Conservation (phyloP, 495 filamentous ascomycete species). For the Pyrenula aspistea region DNA sequence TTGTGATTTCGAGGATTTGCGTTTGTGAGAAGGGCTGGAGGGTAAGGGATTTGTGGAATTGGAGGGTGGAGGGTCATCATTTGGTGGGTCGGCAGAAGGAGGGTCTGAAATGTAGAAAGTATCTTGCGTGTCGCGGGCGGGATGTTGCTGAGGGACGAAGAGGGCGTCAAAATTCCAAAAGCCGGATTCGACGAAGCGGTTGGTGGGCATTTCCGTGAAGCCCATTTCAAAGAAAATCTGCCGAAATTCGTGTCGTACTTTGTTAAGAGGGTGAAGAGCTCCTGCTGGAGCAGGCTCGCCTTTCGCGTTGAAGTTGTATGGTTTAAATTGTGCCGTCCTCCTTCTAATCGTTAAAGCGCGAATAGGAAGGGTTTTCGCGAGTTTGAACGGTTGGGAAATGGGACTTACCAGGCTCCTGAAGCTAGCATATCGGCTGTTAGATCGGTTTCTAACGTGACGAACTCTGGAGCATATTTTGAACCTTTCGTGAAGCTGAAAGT, state of each 20-base stretch:
- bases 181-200: conserved; percentile 80
- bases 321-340: conserved; percentile 84
- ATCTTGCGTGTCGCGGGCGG: conserved; percentile 90
- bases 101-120: conserved; percentile 98
- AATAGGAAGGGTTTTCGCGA: conserved; percentile 19
- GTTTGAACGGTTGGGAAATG: not conserved
- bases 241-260: conserved; percentile 86
- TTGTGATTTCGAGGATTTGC: conserved; percentile 20
- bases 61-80: conserved; percentile 47
- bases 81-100: conserved; percentile 58
- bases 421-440: conserved; percentile 86
- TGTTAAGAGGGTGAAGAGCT: conserved; percentile 86
- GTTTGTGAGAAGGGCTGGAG: conserved; percentile 9
- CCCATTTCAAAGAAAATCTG: conserved; percentile 89
- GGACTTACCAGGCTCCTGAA: conserved; percentile 39
- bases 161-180: conserved; percentile 99
- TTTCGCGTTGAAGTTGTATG: conserved; percentile 92
- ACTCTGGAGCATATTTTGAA: conserved; percentile 69
- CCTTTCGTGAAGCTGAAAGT: conserved; percentile 76
- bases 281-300: conserved; percentile 70
- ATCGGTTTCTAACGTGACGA: conserved; percentile 90
- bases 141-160: conserved; percentile 95
- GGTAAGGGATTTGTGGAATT: conserved; percentile 21
- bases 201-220: conserved; percentile 36
- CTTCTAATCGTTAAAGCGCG: too few species aligned